phyloP scores from a whole-genome alignment of 2,329 filamentous ascomycete genomes.

The Keithomyces neogunnii region DNA sequence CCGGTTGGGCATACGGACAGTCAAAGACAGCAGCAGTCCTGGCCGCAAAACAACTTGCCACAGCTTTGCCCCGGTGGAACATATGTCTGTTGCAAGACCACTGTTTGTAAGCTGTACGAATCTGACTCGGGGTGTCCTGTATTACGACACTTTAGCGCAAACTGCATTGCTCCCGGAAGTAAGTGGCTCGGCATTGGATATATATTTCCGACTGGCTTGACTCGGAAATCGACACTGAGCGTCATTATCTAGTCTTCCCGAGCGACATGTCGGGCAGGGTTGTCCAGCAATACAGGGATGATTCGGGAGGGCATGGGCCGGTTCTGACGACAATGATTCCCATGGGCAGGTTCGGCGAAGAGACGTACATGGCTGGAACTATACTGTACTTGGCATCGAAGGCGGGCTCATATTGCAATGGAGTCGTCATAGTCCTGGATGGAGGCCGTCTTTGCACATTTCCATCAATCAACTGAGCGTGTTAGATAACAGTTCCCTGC shows the following conservation, averaged over 20 bases:
- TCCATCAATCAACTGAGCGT: constrained; percentile 41
- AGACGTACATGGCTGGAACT: constrained; percentile 53
- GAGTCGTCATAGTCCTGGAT: constrained; percentile 52
- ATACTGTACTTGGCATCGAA: constrained; percentile 57
- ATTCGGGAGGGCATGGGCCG: constrained; percentile 20
- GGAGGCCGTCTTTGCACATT: constrained; percentile 51
- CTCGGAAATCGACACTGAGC: not conserved
- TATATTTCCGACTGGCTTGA: not conserved
- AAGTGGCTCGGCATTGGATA: constrained; percentile 19
- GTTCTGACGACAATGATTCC: constrained; percentile 41
- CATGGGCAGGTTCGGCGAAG: constrained; percentile 49
- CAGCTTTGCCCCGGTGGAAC: constrained; percentile 54
- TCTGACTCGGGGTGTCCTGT: not conserved
- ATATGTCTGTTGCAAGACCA: constrained; percentile 35
- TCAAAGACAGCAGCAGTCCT: constrained; percentile 70
- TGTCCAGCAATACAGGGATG: constrained; percentile 30
- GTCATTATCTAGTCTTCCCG: constrained; percentile 39
- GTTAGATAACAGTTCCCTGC: not conserved
- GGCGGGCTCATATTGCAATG: constrained; percentile 60
- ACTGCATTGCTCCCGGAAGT: constrained; percentile 40
- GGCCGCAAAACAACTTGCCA: constrained; percentile 61
- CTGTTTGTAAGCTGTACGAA: not conserved
- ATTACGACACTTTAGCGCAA: constrained; percentile 24
- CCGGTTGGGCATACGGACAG: constrained; percentile 30
- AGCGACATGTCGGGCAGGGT: constrained; percentile 50